phyloP scores from a whole-genome alignment of 2,329 filamentous ascomycete genomes.

The Aspergillus ochraceus region DNA sequence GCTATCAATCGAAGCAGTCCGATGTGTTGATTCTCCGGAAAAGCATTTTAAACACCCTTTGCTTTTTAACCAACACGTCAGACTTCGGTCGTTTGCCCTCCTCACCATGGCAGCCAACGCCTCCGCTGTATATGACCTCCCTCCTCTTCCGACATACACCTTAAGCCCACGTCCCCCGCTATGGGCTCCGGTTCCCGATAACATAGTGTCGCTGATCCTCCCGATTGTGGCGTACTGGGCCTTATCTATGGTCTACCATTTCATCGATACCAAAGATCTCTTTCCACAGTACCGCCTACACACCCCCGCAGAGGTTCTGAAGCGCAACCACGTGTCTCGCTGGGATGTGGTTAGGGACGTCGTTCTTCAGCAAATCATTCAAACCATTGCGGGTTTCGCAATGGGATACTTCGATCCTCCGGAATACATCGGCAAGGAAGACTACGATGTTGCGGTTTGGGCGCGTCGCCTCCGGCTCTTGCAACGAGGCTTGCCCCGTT shows the following conservation, averaged over 20 bases:
- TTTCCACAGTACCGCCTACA: conserved; percentile 92
- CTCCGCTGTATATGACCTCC: conserved; percentile 58
- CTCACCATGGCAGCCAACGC: conserved; percentile 36
- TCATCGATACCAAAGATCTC: conserved; percentile 79
- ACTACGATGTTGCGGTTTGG: conserved; percentile 88
- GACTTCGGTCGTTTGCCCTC: conserved; percentile 4
- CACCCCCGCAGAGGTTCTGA: conserved; percentile 85
- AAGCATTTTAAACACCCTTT: conserved; percentile 1
- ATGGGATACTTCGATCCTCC: conserved; percentile 71
- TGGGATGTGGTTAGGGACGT: conserved; percentile 89
- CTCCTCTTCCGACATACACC: conserved; percentile 81
- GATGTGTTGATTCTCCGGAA: conserved; percentile 1
- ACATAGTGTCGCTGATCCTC: conserved; percentile 71
- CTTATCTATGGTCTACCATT: conserved; percentile 81
- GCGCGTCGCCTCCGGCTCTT: conserved; percentile 76
- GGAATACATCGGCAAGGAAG: conserved; percentile 73
- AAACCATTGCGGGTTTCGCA: conserved; percentile 69
- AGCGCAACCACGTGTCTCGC: conserved; percentile 81
- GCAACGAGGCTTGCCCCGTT: conserved; percentile 72
- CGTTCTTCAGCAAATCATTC: conserved; percentile 85
- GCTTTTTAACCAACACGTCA: background rate
- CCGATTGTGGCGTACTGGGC: conserved; percentile 87
- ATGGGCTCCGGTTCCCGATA: conserved; percentile 76
- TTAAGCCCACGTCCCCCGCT: conserved; percentile 69
- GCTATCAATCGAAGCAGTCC: background rate